Conservation (phyloP, 2,329 filamentous ascomycete genomes). For the Penicillium sp. region DNA sequence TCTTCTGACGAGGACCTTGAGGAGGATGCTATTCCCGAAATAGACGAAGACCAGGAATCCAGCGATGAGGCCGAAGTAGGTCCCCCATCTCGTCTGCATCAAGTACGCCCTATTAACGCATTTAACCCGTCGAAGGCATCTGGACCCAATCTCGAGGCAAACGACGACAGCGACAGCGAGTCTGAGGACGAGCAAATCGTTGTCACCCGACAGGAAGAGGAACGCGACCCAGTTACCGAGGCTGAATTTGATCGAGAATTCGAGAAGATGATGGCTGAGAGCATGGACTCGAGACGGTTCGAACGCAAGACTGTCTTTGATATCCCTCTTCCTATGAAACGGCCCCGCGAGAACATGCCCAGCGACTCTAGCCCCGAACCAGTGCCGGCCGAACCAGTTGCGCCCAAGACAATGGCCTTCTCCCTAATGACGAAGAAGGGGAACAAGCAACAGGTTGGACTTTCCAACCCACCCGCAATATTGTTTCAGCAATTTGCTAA, state of each 20-base stretch:
- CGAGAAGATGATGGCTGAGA: slow-evolving; percentile 96
- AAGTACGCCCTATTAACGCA: slow-evolving; percentile 2
- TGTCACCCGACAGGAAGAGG: slow-evolving; percentile 81
- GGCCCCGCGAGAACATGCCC: slow-evolving; percentile 50
- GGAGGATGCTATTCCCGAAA: slow-evolving; percentile 50
- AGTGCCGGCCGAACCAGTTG: slow-evolving; percentile 19
- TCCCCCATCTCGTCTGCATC: background rate
- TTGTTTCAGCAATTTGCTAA: slow-evolving; percentile 9
- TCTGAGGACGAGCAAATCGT: slow-evolving; percentile 74
- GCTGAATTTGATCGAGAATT: slow-evolving; percentile 97
- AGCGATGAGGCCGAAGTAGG: slow-evolving; percentile 42
- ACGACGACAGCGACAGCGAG: slow-evolving; percentile 38
- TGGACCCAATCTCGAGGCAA: slow-evolving; percentile 40
- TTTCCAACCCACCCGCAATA: background rate
- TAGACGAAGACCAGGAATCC: slow-evolving; percentile 47
- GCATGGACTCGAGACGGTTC: slow-evolving; percentile 87
- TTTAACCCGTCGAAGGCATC: slow-evolving; percentile 30
- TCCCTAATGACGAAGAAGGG: slow-evolving; percentile 91
- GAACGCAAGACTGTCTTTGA: slow-evolving; percentile 92
- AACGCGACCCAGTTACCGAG: slow-evolving; percentile 84
- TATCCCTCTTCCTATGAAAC: slow-evolving; percentile 87
- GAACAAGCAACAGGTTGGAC: slow-evolving; percentile 76
- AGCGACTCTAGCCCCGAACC: slow-evolving; percentile 34
- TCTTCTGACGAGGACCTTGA: slow-evolving; percentile 69
- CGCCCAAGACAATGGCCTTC: slow-evolving; percentile 76